Evolutionary conservation across 805 yeast genomes (phyloP).

Genomic region (Candida loeiensis): DNA sequence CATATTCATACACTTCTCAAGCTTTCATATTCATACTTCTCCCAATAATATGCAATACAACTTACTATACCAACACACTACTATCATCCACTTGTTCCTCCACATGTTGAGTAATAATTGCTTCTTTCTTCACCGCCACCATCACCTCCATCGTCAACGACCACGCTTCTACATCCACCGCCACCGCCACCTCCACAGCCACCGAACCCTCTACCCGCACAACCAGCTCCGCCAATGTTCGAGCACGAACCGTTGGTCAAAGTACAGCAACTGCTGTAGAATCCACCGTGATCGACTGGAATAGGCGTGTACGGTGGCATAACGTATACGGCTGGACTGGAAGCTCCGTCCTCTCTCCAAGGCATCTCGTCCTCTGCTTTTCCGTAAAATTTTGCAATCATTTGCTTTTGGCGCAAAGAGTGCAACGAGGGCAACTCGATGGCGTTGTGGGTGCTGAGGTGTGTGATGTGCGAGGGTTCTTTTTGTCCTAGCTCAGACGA

Average conservation of each 20-base stretch:
- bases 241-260: not conserved
- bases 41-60: too few species aligned
- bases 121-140: too few species aligned
- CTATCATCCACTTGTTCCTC: too few species aligned
- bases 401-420: not conserved
- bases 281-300: not conserved
- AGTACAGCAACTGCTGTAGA: not conserved
- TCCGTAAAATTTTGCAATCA: not conserved
- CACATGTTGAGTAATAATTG: too few species aligned
- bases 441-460: conserved; percentile 7
- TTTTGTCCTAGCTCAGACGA: not conserved
- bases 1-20: too few species aligned
- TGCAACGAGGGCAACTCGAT: not conserved
- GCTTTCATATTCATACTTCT: too few species aligned
- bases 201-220: not conserved
- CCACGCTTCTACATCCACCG: too few species aligned
- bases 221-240: conserved; percentile 2
- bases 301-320: conserved; percentile 1
- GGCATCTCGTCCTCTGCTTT: conserved; percentile 3
- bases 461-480: not conserved
- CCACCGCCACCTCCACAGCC: conserved; percentile 1
- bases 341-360: conserved; percentile 1
- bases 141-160: too few species aligned
- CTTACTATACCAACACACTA: too few species aligned
- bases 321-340: conserved; percentile 2